Percentiles rank a stretch among this genome's conserved stretches.
phyloP scores from a whole-genome alignment of 768 basidiomycete genomes.

The Auricularia cornea region DNA sequence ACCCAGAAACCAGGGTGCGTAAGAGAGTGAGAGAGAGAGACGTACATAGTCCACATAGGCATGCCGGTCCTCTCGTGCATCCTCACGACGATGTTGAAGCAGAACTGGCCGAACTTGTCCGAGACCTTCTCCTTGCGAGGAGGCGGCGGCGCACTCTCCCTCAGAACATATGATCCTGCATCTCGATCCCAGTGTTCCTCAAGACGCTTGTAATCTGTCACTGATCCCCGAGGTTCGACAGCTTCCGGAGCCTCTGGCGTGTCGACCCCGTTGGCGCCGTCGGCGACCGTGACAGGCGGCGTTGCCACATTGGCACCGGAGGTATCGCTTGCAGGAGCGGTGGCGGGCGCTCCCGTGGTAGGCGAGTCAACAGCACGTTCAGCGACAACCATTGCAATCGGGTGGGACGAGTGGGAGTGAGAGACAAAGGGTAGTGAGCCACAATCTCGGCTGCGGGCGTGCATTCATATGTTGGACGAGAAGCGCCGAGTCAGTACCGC shows the following conservation, averaged over 20 bases:
- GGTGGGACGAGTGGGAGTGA: too few species aligned
- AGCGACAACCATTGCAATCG: too few species aligned
- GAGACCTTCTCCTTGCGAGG: neutral
- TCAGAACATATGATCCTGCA: neutral
- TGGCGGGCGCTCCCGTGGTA: too few species aligned
- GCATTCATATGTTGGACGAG: too few species aligned
- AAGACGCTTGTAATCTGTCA: neutral
- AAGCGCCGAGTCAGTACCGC: too few species aligned
- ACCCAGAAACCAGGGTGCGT: slow-evolving; percentile 8
- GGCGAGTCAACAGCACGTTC: too few species aligned
- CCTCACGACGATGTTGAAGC: neutral
- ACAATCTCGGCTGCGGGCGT: too few species aligned
- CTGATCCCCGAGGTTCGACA: neutral
- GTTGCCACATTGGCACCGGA: too few species aligned
- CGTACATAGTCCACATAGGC: neutral
- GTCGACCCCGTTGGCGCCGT: neutral
- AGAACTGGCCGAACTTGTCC: neutral
- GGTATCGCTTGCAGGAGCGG: too few species aligned
- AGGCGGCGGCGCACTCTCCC: neutral
- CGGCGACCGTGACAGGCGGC: neutral
- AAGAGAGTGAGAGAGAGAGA: neutral
- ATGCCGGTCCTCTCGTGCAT: neutral
- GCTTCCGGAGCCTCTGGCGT: neutral
- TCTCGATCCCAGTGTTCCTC: neutral
- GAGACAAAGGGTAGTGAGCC: too few species aligned